Evolutionary conservation across 2,329 filamentous ascomycete species (phyloP), one percentile per base, ranked within the genome.

Genomic region (Dothiorella sarmentorum): DNA sequence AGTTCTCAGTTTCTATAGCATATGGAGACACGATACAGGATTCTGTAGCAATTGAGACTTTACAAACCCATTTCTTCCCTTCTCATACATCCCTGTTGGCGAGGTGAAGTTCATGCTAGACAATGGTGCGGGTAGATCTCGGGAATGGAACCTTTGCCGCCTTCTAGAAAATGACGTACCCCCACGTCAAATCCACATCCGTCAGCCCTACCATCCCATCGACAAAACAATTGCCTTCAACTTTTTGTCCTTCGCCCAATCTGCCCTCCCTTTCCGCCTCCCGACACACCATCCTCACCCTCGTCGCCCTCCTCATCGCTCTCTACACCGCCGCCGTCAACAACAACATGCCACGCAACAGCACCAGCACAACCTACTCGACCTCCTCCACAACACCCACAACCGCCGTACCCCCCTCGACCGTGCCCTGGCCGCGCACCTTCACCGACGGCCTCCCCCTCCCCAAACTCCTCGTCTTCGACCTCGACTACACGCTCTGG

Each of bases 401-500:
- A 10, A 68, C 73, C 3, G 71, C 71, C 7, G 68, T 69, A 4
- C 70, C 73, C 2, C 67, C 75, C 9, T 63, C 69, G 20, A 67
- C 69, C 20, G 68, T 72, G 4, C 64, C 67, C 33, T 71, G 76
- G 62, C 82, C 82, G 3, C 71, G 76, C 15, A 85, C 83, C 11
- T 85, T 87, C 73, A 83, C 76, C 61, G 85, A 87, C 64, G 81
- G 84, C 40, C 82, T 85, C 0, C 89, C 91, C 0, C 82, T 96
- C 1, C 92, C 92, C 0, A 85, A 87, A 62, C 82, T 96, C 65
- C 82, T 97, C 66, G 89, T 94, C 63, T 97, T 97, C 76, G 94
- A 97, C 73, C 85, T 97, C 62, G 93, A 97, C 80, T 97, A 97
- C 80, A 97, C 94, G 0, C 81, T 97, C n/a, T 97, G 93, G 94